Percentiles rank a stretch among this genome's conserved stretches.
phyloP scores from a whole-genome alignment of 2,329 filamentous ascomycete genomes.

The Calonectria montana region DNA sequence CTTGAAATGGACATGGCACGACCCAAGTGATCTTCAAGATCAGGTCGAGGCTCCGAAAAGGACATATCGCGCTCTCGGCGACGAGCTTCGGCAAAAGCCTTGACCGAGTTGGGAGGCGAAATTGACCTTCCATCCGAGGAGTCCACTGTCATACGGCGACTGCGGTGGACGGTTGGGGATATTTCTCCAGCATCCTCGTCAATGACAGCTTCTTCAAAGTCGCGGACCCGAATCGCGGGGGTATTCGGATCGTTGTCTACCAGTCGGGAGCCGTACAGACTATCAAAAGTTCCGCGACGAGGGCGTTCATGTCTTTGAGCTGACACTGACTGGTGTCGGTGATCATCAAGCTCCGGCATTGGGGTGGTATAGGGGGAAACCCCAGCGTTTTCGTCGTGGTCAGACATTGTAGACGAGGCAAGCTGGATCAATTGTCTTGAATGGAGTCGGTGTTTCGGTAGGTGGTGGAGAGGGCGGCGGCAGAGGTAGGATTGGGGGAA shows the following conservation, averaged over 20 bases:
- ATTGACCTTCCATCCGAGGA: conserved; percentile 73
- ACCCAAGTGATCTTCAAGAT: conserved; percentile 65
- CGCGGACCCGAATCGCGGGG: conserved; percentile 69
- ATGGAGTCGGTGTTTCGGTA: conserved; percentile 15
- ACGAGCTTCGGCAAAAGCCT: conserved; percentile 93
- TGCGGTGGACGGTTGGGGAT: conserved; percentile 57
- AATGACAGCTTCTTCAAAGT: conserved; percentile 87
- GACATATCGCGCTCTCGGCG: conserved; percentile 82
- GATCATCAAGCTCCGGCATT: conserved; percentile 87
- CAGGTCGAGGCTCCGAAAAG: conserved; percentile 59
- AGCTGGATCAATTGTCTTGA: conserved; percentile 10
- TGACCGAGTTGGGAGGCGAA: conserved; percentile 96
- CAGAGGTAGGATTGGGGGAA: conserved; percentile 35
- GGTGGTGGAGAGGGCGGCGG: conserved; percentile 25
- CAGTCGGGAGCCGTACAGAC: conserved; percentile 68
- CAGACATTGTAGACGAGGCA: conserved; percentile 67
- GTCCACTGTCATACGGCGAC: conserved; percentile 67
- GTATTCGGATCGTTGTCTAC: conserved; percentile 51
- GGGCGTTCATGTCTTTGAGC: conserved; percentile 69
- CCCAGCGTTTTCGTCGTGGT: conserved; percentile 69
- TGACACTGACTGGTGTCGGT: conserved; percentile 75
- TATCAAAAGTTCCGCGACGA: conserved; percentile 80
- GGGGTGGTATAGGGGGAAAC: conserved; percentile 78
- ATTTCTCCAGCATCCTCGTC: conserved; percentile 74
- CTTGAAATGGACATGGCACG: conserved; percentile 79